Conservation (phyloP, 768 basidiomycete species). For the Suillus hirtellus region DNA sequence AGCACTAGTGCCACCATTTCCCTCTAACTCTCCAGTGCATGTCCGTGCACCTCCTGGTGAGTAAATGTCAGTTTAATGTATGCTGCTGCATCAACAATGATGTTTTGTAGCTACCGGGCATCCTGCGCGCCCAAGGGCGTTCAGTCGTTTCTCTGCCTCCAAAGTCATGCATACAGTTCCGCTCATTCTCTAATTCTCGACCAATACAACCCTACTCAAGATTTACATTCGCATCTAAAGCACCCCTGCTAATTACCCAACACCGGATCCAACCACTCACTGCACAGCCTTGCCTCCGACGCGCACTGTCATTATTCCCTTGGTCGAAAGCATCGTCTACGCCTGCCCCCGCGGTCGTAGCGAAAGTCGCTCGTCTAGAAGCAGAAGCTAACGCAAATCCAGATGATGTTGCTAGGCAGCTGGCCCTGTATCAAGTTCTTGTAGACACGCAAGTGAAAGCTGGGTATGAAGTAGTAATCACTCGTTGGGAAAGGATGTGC, state of each 20-base stretch:
- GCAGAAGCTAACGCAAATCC: constrained; percentile 76
- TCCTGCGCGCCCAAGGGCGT: constrained; percentile 32
- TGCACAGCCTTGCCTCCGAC: constrained; percentile 23
- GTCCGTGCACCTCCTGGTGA: constrained; percentile 18
- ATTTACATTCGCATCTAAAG: constrained; percentile 8
- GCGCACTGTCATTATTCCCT: constrained; percentile 31
- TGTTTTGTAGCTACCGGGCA: constrained; percentile 35
- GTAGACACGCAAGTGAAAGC: constrained; percentile 62
- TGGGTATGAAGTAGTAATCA: constrained; percentile 71
- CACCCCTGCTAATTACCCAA: constrained; percentile 22
- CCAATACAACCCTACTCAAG: constrained; percentile 20
- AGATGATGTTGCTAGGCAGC: constrained; percentile 66
- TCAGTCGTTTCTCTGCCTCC: constrained; percentile 13
- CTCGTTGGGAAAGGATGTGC: constrained; percentile 80
- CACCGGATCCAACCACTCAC: constrained; percentile 44
- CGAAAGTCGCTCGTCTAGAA: constrained; percentile 71
- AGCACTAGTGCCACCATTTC: background rate
- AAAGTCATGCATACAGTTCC: constrained; percentile 14
- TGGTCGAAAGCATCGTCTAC: constrained; percentile 42
- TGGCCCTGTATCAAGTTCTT: constrained; percentile 69
- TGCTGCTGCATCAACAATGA: background rate
- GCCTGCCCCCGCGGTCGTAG: constrained; percentile 66
- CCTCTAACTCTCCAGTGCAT: constrained; percentile 9
- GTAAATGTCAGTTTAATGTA: background rate
- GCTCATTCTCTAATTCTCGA: constrained; percentile 18